A percentile compares a stretch with the other conserved stretches of the same genome.
Evolutionary conservation across 2,329 filamentous ascomycete genomes (phyloP).

Genomic region (Pseudofabraea citricarpa): DNA sequence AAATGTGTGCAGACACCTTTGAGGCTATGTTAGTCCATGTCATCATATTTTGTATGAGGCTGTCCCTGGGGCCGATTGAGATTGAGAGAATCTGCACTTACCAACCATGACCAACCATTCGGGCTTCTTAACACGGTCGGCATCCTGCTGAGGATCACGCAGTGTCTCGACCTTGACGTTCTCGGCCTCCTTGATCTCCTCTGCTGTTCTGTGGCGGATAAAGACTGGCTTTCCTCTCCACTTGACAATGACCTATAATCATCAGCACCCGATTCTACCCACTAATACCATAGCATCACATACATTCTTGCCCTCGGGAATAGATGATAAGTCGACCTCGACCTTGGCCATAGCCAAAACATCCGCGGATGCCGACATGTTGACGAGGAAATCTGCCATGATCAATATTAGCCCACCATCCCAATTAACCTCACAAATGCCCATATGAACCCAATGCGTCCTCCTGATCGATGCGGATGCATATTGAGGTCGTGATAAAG

Average conservation of each 20-base stretch:
- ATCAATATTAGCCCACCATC: constrained; percentile 15
- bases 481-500: too few species aligned
- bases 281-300: constrained; percentile 31
- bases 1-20: constrained; percentile 97
- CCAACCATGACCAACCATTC: constrained; percentile 99
- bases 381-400: constrained; percentile 88
- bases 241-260: constrained; percentile 88
- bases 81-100: constrained; percentile 33
- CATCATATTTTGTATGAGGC: constrained; percentile 18
- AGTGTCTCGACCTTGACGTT: constrained; percentile 75
- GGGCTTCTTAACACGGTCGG: constrained; percentile 93
- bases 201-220: constrained; percentile 92
- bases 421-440: constrained; percentile 13
- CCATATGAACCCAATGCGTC: constrained; percentile 1
- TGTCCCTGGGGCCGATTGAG: background rate
- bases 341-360: constrained; percentile 99
- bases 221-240: constrained; percentile 99
- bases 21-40: too few species aligned
- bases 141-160: constrained; percentile 86
- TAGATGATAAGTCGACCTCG: constrained; percentile 86
- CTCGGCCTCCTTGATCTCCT: constrained; percentile 94
- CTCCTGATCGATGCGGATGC: too few species aligned
- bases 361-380: constrained; percentile 99
- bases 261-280: constrained; percentile 9
- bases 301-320: constrained; percentile 99